These are phyloP conservation scores for Tylopilus sp. DNA, from an alignment of 1,284 basidiomycete species.

Conservation along the genomic window DNA sequence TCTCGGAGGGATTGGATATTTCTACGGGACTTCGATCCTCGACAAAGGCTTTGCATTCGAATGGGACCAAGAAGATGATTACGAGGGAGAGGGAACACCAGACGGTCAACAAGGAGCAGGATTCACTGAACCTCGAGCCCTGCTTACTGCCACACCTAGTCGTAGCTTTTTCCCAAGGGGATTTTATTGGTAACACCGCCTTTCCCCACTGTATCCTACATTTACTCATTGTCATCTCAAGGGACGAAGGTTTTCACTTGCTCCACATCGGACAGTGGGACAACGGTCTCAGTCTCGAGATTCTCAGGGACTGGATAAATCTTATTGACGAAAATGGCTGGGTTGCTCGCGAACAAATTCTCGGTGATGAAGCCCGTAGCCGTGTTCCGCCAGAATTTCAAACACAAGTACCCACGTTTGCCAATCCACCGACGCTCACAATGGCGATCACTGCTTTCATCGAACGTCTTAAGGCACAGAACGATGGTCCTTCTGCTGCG, in stretches of 20 bases:
- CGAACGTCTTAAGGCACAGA: conserved; percentile 55
- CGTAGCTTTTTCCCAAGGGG: conserved; percentile 94
- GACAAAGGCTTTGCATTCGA: conserved; percentile 82
- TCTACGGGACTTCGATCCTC: conserved; percentile 87
- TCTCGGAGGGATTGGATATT: conserved; percentile 90
- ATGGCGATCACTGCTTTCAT: conserved; percentile 91
- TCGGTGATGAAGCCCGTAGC: conserved; percentile 92
- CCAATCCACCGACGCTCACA: conserved; percentile 89
- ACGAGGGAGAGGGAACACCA: conserved; percentile 35
- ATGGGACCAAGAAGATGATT: conserved; percentile 81
- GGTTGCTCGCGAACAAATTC: conserved; percentile 93
- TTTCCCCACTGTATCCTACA: conserved; percentile 1
- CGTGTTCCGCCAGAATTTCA: conserved; percentile 88
- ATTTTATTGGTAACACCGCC: conserved; percentile 76
- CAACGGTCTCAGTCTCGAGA: conserved; percentile 86
- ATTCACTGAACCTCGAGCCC: conserved; percentile 66
- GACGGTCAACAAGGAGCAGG: conserved; percentile 49
- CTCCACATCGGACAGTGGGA: conserved; percentile 90
- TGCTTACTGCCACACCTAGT: conserved; percentile 93
- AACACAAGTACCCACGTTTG: conserved; percentile 88
- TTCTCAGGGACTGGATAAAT: conserved; percentile 84
- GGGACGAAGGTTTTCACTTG: conserved; percentile 96
- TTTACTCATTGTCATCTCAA: conserved; percentile 27
- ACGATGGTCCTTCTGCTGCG: conserved; percentile 45
- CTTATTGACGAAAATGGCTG: conserved; percentile 92